Conservation (phyloP, 2,329 filamentous ascomycete genomes). For the Xylaria sp. region DNA sequence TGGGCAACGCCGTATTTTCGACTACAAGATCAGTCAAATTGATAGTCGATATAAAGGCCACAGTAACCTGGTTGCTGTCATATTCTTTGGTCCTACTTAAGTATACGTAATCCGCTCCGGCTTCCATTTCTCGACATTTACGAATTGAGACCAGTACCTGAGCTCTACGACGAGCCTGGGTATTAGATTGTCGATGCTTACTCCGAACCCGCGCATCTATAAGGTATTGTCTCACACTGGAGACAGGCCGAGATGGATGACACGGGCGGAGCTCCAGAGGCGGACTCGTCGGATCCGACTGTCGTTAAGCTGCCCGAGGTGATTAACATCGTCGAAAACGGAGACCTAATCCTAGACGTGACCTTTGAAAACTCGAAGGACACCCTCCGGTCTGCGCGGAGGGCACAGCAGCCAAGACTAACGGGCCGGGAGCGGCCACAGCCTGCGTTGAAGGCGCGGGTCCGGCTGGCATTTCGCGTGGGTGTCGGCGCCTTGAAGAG, state of each 20-base stretch:
- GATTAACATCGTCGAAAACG: conserved; percentile 56
- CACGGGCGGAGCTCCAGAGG: conserved; percentile 24
- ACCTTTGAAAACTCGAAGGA: conserved; percentile 63
- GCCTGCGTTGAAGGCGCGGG: conserved; percentile 41
- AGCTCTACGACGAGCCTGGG: conserved; percentile 16
- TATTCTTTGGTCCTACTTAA: neutral
- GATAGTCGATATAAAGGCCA: neutral
- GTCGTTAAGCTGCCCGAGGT: conserved; percentile 38
- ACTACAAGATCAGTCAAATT: neutral
- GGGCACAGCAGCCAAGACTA: conserved; percentile 38
- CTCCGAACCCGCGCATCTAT: conserved; percentile 29
- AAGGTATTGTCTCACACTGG: conserved; percentile 41
- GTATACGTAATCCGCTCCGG: neutral
- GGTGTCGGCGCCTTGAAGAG: conserved; percentile 57
- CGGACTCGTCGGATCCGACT: conserved; percentile 23
- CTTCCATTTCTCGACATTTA: neutral
- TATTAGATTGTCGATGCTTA: conserved; percentile 31
- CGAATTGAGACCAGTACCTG: conserved; percentile 1
- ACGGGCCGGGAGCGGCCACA: conserved; percentile 29
- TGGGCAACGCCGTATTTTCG: neutral
- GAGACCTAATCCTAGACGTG: conserved; percentile 69
- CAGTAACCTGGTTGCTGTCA: neutral
- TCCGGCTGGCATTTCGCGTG: conserved; percentile 61
- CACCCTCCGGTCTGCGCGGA: conserved; percentile 51
- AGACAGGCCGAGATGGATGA: conserved; percentile 40